A percentile compares a stretch with the other conserved stretches of the same genome.
These are phyloP conservation scores for Pneumocystis carinii DNA, from an alignment of 1,139 yeast genomes.

Conservation along the genomic window DNA sequence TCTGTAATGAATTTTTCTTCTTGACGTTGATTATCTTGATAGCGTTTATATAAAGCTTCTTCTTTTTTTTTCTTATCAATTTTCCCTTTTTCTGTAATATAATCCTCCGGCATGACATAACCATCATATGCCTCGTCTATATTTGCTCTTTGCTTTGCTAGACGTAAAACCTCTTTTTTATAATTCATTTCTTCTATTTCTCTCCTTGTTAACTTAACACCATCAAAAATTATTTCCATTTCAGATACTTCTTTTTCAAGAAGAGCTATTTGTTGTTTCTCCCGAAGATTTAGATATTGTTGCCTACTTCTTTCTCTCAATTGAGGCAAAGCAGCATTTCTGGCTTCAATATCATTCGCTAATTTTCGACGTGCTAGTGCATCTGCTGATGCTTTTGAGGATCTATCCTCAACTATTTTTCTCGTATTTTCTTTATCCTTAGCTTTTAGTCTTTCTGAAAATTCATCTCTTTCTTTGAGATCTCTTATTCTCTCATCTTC, in stretches of 20 bases:
- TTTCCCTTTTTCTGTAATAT: conserved; percentile 36
- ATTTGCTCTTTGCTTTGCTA: conserved; percentile 30
- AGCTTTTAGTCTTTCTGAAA: conserved; percentile 20
- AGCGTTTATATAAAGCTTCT: conserved; percentile 26
- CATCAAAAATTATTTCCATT: conserved; percentile 31
- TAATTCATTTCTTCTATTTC: conserved; percentile 41
- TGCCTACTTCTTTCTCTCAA: conserved; percentile 37
- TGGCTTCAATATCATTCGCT: conserved; percentile 17
- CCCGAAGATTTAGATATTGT: conserved; percentile 34
- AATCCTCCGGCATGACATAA: conserved; percentile 45
- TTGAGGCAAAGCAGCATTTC: conserved; percentile 20
- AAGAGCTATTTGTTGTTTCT: conserved; percentile 31
- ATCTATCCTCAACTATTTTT: conserved; percentile 11
- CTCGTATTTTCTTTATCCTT: conserved; percentile 16
- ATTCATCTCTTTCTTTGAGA: conserved; percentile 22
- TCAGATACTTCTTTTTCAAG: conserved; percentile 36
- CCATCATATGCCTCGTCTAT: conserved; percentile 26
- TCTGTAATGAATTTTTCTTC: conserved; percentile 22
- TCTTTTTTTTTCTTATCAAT: conserved; percentile 40
- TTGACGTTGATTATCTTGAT: conserved; percentile 20
- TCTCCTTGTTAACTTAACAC: conserved; percentile 31
- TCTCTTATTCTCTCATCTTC: conserved; percentile 17
- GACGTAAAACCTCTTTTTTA: conserved; percentile 34
- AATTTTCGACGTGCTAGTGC: conserved; percentile 13
- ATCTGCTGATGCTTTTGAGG: conserved; percentile 7